A percentile compares a stretch with the other conserved stretches of the same genome.
These are phyloP conservation scores for Verticillium albo-atrum DNA, from an alignment of 2,329 filamentous ascomycete species.

Conservation along the genomic window DNA sequence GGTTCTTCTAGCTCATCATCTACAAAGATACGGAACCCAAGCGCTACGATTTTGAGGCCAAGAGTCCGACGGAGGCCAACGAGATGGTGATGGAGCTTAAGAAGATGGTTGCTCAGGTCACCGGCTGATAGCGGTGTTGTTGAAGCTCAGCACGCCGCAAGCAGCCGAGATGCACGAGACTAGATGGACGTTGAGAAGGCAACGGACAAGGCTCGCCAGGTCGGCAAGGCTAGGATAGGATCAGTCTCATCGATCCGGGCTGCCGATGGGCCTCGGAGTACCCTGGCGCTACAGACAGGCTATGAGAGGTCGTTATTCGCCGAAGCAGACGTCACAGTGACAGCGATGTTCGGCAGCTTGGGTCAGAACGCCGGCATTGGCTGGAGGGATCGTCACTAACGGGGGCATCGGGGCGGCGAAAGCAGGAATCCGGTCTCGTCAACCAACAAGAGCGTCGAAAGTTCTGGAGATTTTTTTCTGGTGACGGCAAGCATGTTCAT, in stretches of 20 bases:
- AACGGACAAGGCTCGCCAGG: background rate
- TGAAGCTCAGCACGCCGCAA: background rate
- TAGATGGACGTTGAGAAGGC: background rate
- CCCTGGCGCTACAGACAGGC: background rate
- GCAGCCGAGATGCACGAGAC: background rate
- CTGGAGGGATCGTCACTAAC: background rate
- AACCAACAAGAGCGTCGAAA: background rate
- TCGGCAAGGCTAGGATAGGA: background rate
- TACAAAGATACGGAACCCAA: constrained; percentile 74
- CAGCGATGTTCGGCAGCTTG: background rate
- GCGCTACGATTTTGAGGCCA: constrained; percentile 81
- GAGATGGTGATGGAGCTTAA: constrained; percentile 77
- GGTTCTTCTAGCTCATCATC: constrained; percentile 52
- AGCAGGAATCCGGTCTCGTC: background rate
- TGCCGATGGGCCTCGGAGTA: background rate
- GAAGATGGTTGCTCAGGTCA: constrained; percentile 52
- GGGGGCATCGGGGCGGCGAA: background rate
- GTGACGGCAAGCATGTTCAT: background rate
- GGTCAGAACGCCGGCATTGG: background rate
- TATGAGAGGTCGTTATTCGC: background rate
- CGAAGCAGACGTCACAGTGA: background rate
- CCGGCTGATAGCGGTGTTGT: constrained; percentile 5
- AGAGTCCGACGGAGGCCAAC: constrained; percentile 64
- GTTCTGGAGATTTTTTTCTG: background rate
- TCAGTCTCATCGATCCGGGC: background rate